A percentile compares a stretch with the other conserved stretches of the same genome.
Conservation (phyloP, 352 stramenopile genomes). For the Pelagophyceae sp. region DNA sequence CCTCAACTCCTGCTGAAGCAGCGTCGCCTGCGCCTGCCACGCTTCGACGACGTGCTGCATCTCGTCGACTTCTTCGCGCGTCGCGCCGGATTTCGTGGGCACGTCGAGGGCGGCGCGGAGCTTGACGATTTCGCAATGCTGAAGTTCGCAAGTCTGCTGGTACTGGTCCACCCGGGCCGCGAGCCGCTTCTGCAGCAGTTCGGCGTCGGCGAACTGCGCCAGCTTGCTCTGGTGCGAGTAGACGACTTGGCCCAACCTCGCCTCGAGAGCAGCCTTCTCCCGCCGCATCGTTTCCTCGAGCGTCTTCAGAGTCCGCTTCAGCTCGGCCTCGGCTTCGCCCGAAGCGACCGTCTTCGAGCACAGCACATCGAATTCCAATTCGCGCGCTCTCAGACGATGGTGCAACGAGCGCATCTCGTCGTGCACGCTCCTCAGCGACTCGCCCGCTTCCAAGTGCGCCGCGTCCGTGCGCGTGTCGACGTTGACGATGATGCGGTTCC, state of each 20-base stretch:
- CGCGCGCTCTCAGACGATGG: background rate
- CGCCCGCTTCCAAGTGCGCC: background rate
- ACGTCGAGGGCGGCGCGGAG: conserved; percentile 16
- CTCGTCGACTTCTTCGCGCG: conserved; percentile 12
- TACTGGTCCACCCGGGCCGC: background rate
- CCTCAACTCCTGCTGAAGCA: conserved; percentile 21
- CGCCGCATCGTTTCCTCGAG: conserved; percentile 14
- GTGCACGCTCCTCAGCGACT: background rate
- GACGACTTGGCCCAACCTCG: conserved; percentile 17
- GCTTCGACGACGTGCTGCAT: conserved; percentile 24
- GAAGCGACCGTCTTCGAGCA: background rate
- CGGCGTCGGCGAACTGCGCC: conserved; percentile 14
- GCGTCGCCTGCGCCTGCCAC: conserved; percentile 25
- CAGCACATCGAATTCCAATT: conserved; percentile 21
- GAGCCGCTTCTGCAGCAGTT: conserved; percentile 5
- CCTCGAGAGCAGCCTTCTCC: conserved; percentile 16
- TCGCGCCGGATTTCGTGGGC: conserved; percentile 7
- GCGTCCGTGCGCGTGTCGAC: conserved; percentile 12
- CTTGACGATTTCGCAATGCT: conserved; percentile 22
- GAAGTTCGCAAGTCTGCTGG: conserved; percentile 15
- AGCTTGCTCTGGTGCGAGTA: conserved; percentile 16
- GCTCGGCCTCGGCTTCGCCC: background rate
- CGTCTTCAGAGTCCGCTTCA: background rate
- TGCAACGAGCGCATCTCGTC: conserved; percentile 19
- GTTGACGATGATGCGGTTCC: conserved; percentile 22